Base-by-base conservation (phyloP, 352 stramenopile genomes). In the Globisporangium carolinianum region DNA sequence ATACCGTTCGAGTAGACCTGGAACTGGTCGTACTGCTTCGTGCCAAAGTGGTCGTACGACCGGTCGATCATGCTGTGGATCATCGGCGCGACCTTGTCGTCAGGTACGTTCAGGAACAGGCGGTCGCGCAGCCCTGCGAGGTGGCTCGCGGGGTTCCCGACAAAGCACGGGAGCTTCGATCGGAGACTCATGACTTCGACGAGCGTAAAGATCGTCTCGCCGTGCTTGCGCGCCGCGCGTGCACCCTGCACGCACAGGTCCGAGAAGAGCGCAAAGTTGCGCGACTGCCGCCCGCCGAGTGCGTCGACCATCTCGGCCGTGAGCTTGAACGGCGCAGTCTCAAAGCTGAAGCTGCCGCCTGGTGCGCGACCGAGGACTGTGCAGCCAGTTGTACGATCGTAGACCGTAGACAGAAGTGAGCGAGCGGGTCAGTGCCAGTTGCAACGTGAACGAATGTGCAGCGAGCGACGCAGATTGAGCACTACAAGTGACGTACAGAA, bases 251-350 rank as follows among this genome's bases (percentile, higher is more conserved):
- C 94, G 61, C 95, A 98, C 58, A 99, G 70, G 42, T 97, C 87
- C 35, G 83, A 84, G 69, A 98, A 99, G 60, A 92, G 93, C 56
- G 89, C 63, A 65, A 98, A 98, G 17, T 93, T 89, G 24, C 72
- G 66, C 38, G 87, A 98, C 49, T 97, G 64, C 3, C 91, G 84
- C 0, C 96, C 96, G 37, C 91, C 96, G 47, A 99, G 82, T 4
- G 98, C 78, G 61, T 97, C 87, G 15, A 98, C 89, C 83, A 98
- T 98, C 56, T 98, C 95, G 17, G 85, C 67, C 35, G 96, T 98
- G 46, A 98, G 77, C 68, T 99, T 99, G 73, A 99, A 99, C 8
- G 96, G 95, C 18, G 96, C 95, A 11, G 87, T 96, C 75, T 99
- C 96, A 58, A 98, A 98, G 57, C 91, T 96, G 53, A 96, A 93